Evolutionary conservation across 192 early-diverging fungal genomes (phyloP), one percentile per base, ranked within the genome.

Genomic region (Coemansia umbellata): DNA sequence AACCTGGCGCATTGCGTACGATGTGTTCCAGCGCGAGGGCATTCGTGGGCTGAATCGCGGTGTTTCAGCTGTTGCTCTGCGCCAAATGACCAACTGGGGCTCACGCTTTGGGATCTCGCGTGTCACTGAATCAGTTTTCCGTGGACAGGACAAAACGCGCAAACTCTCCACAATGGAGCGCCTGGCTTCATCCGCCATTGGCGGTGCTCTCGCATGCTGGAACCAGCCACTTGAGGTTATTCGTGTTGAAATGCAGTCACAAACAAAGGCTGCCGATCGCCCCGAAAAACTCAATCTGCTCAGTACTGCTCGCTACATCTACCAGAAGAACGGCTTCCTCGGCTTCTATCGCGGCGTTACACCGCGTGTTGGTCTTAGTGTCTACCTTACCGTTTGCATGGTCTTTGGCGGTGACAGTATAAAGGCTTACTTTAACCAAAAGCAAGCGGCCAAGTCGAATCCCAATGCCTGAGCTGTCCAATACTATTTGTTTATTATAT

Each of bases 221-320:
- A 98, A 98, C 68, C 95, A 98, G 69, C 96, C 96, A 22, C 92
- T 98, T 55, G 96, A 98, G 66, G 96, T 98, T 35, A 97, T 98
- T 50, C 89, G 96, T 51, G 91, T 98, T 9, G 93, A 98, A 57
- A 98, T 98, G 96, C 96, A 98, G 80, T 87, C 84, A 43, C 93
- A 95, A 73, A 79, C 92, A 35, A 93, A 95, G 79, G 78, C 83
- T 3, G 85, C 70, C 9, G 90, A 88, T 35, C 84, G 96, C 27
- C 96, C 96, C 14, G 86, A 89, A 50, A 95, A 97, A 58, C 82
- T 97, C 85, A 90, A 89, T 41, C 91, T 98, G 50, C 77, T 78
- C 22, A 78, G 81, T 37, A 85, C 88, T 23, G 89, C 93, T 21
- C 81, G 85, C 57, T 96, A 84, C 75, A 96, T 98, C 63, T 95